A percentile compares a stretch with the other conserved stretches of the same genome.
These are phyloP conservation scores for Pleurotus djamor DNA, from an alignment of 768 basidiomycete genomes.

Conservation along the genomic window DNA sequence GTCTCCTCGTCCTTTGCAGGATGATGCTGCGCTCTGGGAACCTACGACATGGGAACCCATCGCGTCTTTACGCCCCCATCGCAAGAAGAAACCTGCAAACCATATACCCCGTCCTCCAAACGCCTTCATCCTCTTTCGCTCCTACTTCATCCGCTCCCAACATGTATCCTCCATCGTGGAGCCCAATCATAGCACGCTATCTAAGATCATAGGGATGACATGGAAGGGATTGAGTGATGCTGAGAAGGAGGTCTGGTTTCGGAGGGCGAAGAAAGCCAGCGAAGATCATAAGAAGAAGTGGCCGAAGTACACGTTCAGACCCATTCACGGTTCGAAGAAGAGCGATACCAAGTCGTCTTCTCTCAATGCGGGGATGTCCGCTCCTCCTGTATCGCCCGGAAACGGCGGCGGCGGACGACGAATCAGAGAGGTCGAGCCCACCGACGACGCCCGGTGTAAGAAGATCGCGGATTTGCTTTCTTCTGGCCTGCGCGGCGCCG, in stretches of 20 bases:
- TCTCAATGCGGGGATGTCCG: no score
- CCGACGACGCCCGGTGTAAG: conserved; percentile 60
- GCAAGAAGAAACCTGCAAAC: conserved; percentile 69
- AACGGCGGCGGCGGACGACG: conserved; percentile 43
- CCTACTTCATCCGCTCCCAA: conserved; percentile 76
- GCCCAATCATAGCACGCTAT: conserved; percentile 80
- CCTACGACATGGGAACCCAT: no score
- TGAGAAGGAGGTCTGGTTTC: conserved; percentile 78
- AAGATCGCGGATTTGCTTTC: conserved; percentile 67
- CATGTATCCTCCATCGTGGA: conserved; percentile 77
- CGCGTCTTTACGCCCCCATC: conserved; percentile 31
- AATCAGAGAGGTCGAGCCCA: conserved; percentile 60
- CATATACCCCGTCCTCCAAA: conserved; percentile 85
- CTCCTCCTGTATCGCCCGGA: neutral
- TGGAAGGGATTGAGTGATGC: conserved; percentile 77
- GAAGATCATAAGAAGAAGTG: conserved; percentile 76
- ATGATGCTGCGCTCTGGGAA: no score
- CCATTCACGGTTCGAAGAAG: conserved; percentile 48
- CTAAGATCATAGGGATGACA: conserved; percentile 82
- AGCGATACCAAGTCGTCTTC: no score
- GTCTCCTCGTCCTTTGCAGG: no score
- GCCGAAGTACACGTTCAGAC: conserved; percentile 75
- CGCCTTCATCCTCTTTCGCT: conserved; percentile 86
- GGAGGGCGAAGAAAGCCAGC: conserved; percentile 68
- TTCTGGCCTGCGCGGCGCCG: conserved; percentile 52